Base-by-base conservation (phyloP, 257 asterid species). In the Pogostemon cablin region DNA sequence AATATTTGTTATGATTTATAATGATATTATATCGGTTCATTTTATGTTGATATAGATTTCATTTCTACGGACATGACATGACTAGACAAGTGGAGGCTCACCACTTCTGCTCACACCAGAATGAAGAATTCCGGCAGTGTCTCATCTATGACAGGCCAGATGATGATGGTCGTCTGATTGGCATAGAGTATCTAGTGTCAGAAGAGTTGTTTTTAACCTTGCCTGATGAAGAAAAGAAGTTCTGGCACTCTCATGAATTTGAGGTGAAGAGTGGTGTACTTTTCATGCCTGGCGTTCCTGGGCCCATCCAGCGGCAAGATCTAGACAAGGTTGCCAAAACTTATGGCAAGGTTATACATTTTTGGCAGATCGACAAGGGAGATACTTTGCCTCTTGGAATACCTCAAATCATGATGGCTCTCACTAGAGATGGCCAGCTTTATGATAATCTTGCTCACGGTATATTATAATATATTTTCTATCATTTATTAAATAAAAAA, bases 61-160 rank as follows among this genome's bases (percentile, higher is more conserved):
- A 93, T 79, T 90, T 88, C 87, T 93, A 93, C 12, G 96, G 86
- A 0, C 67, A 90, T 38, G 98, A 93, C 71, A 93, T 93, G 98
- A 88, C 91, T 0, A 72, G 96, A 37, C 98, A 93, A 59, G 97
- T 93, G 47, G 98, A 93, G 81, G 95, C 98, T 0, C 98, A 93
- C 92, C 98, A 93, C 75, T 93, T 78, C 71, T 93, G 97, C 50
- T 89, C 82, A 0, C 96, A 88, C 75, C 92, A 81, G 40, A 90
- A 90, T 39, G 95, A 93, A 42, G 96, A 93, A 3, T 89, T 93
- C 82, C 81, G 96, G 71, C 98, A 93, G 79, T 90, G 97, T 34
- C 82, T 90, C 0, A 87, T 93, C 64, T 93, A 90, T 72, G 97
- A 93, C 71, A 69, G 86, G 47, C 88, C 95, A 0, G 96, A 78